Evolutionary conservation across 192 early-diverging fungal genomes (phyloP).

Genomic region (Coemansia sp.): DNA sequence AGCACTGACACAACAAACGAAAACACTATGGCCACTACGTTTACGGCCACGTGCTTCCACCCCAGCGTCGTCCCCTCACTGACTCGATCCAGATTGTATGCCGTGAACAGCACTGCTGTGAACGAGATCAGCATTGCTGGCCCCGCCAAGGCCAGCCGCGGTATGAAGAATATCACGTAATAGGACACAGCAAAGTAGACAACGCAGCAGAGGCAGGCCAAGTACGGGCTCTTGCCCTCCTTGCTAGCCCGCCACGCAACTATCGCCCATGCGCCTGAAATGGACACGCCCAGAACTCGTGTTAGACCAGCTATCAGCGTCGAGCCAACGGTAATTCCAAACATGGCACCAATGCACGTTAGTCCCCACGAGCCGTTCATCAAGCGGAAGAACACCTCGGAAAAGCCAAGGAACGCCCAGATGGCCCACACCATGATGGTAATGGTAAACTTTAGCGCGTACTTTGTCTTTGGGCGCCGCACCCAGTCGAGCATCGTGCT

Average conservation of each 20-base stretch:
- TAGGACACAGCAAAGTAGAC: constrained; percentile 38
- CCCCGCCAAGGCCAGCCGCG: constrained; percentile 13
- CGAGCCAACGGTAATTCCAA: constrained; percentile 41
- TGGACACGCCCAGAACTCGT: constrained; percentile 20
- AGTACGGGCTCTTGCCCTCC: constrained; percentile 9
- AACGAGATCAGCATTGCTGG: constrained; percentile 45
- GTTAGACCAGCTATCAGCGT: constrained; percentile 31
- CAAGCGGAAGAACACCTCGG: constrained; percentile 16
- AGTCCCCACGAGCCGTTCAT: constrained; percentile 42
- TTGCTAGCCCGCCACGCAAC: constrained; percentile 37
- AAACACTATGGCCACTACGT: constrained; percentile 37
- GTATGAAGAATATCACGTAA: constrained; percentile 29
- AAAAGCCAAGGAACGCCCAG: constrained; percentile 38
- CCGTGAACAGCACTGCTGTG: constrained; percentile 34
- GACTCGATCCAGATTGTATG: not conserved
- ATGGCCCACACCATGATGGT: constrained; percentile 47
- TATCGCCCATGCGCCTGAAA: constrained; percentile 43
- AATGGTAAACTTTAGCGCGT: constrained; percentile 45
- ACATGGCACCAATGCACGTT: constrained; percentile 31
- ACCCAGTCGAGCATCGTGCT: constrained; percentile 24
- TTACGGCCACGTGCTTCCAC: constrained; percentile 43
- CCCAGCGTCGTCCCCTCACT: constrained; percentile 20
- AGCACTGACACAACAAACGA: constrained; percentile 31
- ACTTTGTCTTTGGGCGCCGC: constrained; percentile 31
- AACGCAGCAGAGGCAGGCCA: constrained; percentile 27